These are phyloP conservation scores for Scleroderma bovista DNA, from an alignment of 768 basidiomycete species.

Conservation along the genomic window DNA sequence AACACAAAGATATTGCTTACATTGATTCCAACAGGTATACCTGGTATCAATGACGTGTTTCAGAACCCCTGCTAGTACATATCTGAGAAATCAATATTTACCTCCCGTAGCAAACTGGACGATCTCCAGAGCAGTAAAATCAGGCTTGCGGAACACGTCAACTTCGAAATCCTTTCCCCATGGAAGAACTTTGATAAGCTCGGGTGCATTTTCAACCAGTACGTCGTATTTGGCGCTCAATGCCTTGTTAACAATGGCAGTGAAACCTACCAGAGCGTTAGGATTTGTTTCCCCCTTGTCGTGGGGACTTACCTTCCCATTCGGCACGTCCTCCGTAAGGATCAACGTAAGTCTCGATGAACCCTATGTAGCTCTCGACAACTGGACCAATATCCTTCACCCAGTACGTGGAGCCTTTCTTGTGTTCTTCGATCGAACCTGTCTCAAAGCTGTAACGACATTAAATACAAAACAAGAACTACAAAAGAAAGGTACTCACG, in stretches of 20 bases:
- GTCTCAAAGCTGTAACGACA: constrained; percentile 48
- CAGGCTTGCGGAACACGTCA: constrained; percentile 78
- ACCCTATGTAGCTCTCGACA: constrained; percentile 86
- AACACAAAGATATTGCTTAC: constrained; percentile 31
- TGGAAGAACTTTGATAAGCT: constrained; percentile 74
- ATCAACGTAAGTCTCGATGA: constrained; percentile 83
- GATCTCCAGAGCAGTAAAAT: constrained; percentile 82
- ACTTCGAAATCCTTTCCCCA: constrained; percentile 71
- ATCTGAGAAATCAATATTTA: constrained; percentile 28
- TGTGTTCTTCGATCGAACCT: constrained; percentile 77
- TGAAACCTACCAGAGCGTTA: constrained; percentile 54
- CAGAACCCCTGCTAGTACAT: not conserved
- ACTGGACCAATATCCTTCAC: constrained; percentile 84
- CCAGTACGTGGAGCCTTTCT: constrained; percentile 73
- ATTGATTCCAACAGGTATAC: constrained; percentile 86
- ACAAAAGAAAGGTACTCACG: constrained; percentile 37
- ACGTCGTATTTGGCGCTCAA: constrained; percentile 77
- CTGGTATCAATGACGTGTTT: constrained; percentile 25
- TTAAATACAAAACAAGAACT: not conserved
- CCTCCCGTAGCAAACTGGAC: constrained; percentile 81
- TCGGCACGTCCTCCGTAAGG: constrained; percentile 89
- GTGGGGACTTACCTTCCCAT: constrained; percentile 65
- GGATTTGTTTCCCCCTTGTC: not conserved
- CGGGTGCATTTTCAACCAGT: constrained; percentile 71
- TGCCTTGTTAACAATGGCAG: constrained; percentile 82